Percentiles rank a stretch among this genome's conserved stretches.
Conservation (phyloP, 768 basidiomycete species). For the Lactifluus pinguis region DNA sequence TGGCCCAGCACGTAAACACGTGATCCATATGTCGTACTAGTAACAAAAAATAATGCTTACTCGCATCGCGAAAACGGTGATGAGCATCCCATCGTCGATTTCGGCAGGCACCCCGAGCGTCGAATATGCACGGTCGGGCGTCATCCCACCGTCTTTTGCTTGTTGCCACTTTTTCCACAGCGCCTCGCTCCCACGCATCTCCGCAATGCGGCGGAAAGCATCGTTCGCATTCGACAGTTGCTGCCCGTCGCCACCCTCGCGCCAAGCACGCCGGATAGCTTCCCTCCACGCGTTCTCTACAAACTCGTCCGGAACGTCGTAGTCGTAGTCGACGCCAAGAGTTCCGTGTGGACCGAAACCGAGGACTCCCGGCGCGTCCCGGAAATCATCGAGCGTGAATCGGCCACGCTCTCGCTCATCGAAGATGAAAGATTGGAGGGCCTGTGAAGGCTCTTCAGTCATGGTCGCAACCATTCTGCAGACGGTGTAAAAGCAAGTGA, state of each 20-base stretch:
- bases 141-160: slow-evolving; percentile 51
- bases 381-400: slow-evolving; percentile 50
- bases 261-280: slow-evolving; percentile 50
- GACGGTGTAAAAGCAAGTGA: slow-evolving; percentile 47
- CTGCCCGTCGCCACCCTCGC: slow-evolving; percentile 34
- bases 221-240: slow-evolving; percentile 51
- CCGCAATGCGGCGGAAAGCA: slow-evolving; percentile 60
- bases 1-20: slow-evolving; percentile 7
- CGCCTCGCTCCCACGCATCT: slow-evolving; percentile 43
- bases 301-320: slow-evolving; percentile 60
- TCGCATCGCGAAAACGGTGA: slow-evolving; percentile 63
- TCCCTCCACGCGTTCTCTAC: slow-evolving; percentile 61
- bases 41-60: slow-evolving; percentile 32
- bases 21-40: neutral
- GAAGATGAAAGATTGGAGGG: slow-evolving; percentile 48
- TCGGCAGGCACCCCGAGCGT: slow-evolving; percentile 61
- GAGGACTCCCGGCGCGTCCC: slow-evolving; percentile 39
- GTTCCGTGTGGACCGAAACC: slow-evolving; percentile 58
- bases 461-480: slow-evolving; percentile 41
- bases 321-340: slow-evolving; percentile 59
- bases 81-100: slow-evolving; percentile 70
- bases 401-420: slow-evolving; percentile 57
- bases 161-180: slow-evolving; percentile 45
- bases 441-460: slow-evolving; percentile 36
- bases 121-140: slow-evolving; percentile 59